These are phyloP conservation scores for Lentinus tigrinus DNA, from an alignment of 768 basidiomycete species.

Conservation along the genomic window DNA sequence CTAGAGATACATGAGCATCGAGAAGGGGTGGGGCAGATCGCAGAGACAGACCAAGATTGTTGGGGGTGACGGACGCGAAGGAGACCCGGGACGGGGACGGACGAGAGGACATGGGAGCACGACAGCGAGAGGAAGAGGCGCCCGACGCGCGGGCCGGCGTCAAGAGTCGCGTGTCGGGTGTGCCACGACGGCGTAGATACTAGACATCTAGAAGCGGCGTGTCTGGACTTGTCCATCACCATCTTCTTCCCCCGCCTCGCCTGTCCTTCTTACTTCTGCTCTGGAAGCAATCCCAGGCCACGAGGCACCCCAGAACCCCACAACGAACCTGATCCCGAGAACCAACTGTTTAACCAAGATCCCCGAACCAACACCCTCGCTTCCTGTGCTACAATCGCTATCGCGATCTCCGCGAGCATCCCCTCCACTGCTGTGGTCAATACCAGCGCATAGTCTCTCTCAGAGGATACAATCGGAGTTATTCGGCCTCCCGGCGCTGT, in stretches of 20 bases:
- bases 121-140: slow-evolving; percentile 24
- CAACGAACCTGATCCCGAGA: slow-evolving; percentile 5
- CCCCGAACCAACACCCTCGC: not conserved
- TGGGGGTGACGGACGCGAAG: slow-evolving; percentile 71
- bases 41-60: slow-evolving; percentile 70
- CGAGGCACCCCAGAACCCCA: not conserved
- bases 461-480: too few species aligned
- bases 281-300: not conserved
- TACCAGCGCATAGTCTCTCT: not conserved
- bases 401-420: slow-evolving; percentile 9
- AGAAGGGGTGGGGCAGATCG: slow-evolving; percentile 59
- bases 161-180: not conserved
- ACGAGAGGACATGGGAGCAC: slow-evolving; percentile 29
- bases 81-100: slow-evolving; percentile 49
- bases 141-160: slow-evolving; percentile 14
- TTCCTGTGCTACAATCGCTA: slow-evolving; percentile 1
- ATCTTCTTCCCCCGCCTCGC: not conserved
- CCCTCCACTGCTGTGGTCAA: not conserved
- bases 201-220: not conserved
- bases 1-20: slow-evolving; percentile 53
- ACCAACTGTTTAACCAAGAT: slow-evolving; percentile 1
- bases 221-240: not conserved
- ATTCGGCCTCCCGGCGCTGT: not conserved
- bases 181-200: not conserved
- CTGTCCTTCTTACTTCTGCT: not conserved